These are phyloP conservation scores for Drechslerella dactyloides DNA, from an alignment of 2,329 filamentous ascomycete species.

Conservation along the genomic window DNA sequence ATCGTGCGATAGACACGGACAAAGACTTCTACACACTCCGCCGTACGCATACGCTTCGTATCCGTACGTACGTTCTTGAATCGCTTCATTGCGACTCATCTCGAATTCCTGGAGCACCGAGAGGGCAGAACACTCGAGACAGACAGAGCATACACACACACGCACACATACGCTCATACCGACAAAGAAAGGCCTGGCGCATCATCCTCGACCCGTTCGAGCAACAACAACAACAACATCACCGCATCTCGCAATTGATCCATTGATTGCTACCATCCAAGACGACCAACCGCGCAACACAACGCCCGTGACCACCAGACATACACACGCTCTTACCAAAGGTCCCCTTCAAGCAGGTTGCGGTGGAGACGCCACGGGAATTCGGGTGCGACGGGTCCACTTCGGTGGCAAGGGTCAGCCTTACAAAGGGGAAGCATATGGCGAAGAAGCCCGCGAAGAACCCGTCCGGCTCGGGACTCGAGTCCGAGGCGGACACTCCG, in stretches of 20 bases:
- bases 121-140: not conserved
- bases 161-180: no score
- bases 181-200: no score
- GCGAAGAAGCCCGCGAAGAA: slow-evolving; percentile 39
- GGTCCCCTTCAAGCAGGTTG: not conserved
- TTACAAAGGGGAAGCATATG: slow-evolving; percentile 38
- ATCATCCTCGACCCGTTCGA: no score
- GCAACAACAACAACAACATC: no score
- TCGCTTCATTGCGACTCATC: slow-evolving; percentile 39
- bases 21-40: slow-evolving; percentile 48
- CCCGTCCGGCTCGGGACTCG: slow-evolving; percentile 23
- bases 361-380: slow-evolving; percentile 13
- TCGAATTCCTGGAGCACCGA: slow-evolving; percentile 4
- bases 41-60: slow-evolving; percentile 7
- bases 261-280: no score
- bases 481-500: slow-evolving; percentile 32
- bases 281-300: slow-evolving; percentile 26
- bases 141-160: not conserved
- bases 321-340: not conserved
- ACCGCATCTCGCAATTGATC: no score
- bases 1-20: slow-evolving; percentile 50
- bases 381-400: slow-evolving; percentile 34
- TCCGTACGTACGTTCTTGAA: slow-evolving; percentile 1
- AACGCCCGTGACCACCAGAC: slow-evolving; percentile 7
- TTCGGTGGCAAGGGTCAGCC: slow-evolving; percentile 36